Conservation (phyloP, 768 basidiomycete genomes). For the Serendipita vermifera region DNA sequence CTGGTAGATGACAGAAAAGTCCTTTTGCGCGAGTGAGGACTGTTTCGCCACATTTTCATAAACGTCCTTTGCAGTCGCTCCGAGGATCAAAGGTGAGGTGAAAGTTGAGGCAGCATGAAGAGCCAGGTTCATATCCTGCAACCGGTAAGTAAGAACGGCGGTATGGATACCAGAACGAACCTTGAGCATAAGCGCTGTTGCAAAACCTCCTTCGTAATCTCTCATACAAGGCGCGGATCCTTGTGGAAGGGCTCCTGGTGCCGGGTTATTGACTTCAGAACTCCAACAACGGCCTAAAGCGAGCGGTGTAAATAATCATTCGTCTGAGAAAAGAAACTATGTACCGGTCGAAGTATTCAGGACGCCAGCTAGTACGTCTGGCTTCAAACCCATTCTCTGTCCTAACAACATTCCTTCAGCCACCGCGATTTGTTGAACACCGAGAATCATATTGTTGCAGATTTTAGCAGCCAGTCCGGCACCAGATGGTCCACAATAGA, state of each 20-base stretch:
- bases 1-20: constrained; percentile 72
- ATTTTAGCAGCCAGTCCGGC: constrained; percentile 80
- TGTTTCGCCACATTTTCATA: constrained; percentile 44
- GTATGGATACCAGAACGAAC: constrained; percentile 24
- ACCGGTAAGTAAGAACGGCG: neutral
- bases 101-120: constrained; percentile 42
- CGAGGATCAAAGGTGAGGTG: constrained; percentile 48
- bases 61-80: constrained; percentile 45
- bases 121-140: constrained; percentile 76
- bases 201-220: constrained; percentile 77
- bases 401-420: constrained; percentile 89
- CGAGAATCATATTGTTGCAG: constrained; percentile 73
- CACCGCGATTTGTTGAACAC: constrained; percentile 69
- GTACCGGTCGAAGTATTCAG: constrained; percentile 43
- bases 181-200: constrained; percentile 73
- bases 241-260: constrained; percentile 54
- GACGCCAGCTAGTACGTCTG: constrained; percentile 62
- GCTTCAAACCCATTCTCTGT: constrained; percentile 63
- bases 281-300: constrained; percentile 76
- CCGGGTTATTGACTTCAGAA: constrained; percentile 77
- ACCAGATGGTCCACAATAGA: constrained; percentile 73
- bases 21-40: constrained; percentile 48
- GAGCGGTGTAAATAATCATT: neutral
- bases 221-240: constrained; percentile 73
- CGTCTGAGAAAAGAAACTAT: neutral